A percentile compares a stretch with the other conserved stretches of the same genome.
Evolutionary conservation across 2,329 filamentous ascomycete species (phyloP).

Genomic region (Cordyceps javanica): DNA sequence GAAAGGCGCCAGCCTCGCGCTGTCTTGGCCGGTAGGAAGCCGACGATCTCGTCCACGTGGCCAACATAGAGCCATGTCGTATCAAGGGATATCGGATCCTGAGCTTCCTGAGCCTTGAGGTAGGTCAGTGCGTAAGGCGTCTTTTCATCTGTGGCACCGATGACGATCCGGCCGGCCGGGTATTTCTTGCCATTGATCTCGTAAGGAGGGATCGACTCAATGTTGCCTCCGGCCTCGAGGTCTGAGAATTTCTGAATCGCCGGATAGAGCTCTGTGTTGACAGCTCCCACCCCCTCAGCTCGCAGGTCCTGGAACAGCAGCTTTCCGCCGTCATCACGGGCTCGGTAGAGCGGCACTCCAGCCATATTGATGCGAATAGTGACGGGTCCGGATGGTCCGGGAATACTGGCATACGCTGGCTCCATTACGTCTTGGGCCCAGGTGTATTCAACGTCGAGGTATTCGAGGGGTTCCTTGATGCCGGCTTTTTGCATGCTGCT

Average conservation of each 20-base stretch:
- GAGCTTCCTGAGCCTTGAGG: background rate
- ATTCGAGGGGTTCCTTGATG: background rate
- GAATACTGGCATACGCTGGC: background rate
- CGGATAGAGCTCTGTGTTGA: background rate
- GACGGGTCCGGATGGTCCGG: background rate
- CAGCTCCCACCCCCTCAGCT: background rate
- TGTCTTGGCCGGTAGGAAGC: slow-evolving; percentile 22
- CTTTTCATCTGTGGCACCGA: background rate
- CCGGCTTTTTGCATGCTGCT: background rate
- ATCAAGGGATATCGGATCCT: slow-evolving; percentile 19
- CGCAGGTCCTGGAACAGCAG: background rate
- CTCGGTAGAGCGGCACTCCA: slow-evolving; percentile 19
- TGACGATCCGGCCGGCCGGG: background rate
- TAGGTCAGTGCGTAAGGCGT: background rate
- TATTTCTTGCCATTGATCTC: background rate
- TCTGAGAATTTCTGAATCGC: background rate
- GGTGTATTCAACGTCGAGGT: background rate
- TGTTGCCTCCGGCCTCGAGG: background rate
- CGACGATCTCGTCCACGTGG: slow-evolving; percentile 24
- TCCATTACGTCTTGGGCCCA: background rate
- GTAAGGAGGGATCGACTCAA: background rate
- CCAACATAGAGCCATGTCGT: slow-evolving; percentile 21
- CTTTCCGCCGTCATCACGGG: background rate
- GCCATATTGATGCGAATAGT: background rate
- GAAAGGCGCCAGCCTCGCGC: slow-evolving; percentile 20